Evolutionary conservation across 331 rosid species (phyloP).

Genomic region (Malus hybrid): DNA sequence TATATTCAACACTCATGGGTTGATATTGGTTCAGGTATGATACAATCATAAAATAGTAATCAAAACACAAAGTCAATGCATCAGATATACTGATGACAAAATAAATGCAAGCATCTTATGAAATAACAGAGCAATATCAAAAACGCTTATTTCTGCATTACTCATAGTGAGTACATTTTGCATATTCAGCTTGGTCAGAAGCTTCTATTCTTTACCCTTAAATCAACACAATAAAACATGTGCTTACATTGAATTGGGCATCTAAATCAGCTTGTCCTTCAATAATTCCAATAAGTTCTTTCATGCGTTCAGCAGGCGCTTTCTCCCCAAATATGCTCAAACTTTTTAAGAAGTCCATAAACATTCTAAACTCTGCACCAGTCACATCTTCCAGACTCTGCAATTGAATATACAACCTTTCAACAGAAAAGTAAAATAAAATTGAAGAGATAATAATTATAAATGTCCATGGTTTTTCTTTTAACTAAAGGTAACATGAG

Average conservation of each 20-base stretch:
- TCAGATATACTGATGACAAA: neutral
- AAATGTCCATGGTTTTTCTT: neutral
- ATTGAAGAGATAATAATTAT: neutral
- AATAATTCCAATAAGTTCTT: constrained; percentile 78
- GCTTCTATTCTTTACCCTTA: neutral
- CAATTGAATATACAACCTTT: constrained; percentile 10
- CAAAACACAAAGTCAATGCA: neutral
- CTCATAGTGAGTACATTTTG: neutral
- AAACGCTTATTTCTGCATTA: neutral
- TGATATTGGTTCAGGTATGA: neutral
- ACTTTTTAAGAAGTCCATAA: constrained; percentile 81
- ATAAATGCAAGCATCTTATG: neutral
- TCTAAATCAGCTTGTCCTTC: constrained; percentile 95
- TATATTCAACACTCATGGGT: too few relatives aligned
- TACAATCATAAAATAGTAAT: neutral
- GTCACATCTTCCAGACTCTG: constrained; percentile 89
- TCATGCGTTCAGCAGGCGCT: constrained; percentile 74
- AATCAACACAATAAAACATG: neutral
- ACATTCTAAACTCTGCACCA: constrained; percentile 76
- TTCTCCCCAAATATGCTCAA: constrained; percentile 80
- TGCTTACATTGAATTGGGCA: constrained; percentile 72
- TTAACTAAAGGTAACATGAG: neutral
- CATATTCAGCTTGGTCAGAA: neutral
- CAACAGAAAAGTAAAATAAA: neutral
- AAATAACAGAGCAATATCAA: neutral